Evolutionary conservation across 441 rosid genomes (phyloP), one percentile per base, ranked within the genome.

Genomic region (Codiaeum variegatum): DNA sequence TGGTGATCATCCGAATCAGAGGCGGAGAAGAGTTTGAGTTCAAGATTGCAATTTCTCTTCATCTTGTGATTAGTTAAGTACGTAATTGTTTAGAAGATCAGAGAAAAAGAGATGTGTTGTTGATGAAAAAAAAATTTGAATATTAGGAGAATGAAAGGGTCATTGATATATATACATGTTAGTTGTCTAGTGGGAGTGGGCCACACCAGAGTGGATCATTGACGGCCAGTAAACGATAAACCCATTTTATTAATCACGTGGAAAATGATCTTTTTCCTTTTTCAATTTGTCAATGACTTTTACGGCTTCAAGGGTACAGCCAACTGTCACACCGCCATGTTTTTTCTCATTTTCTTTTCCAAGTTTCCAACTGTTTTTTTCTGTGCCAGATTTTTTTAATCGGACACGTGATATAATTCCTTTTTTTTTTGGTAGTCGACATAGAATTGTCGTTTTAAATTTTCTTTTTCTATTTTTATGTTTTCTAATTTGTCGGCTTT

Each of bases 21-120:
- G 31, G 38, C 5, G n/a, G 80, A 62, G 10, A 54, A 62, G 36
- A 76, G 80, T 21, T 77, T 62, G 75, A 76, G 83, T 24, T 80
- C 80, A 21, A 73, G 69, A 61, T 70, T 76, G 67, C 80, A 73
- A 73, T 54, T 47, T 18, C 61, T 75, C 36, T 24, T 68, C 60
- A 55, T 55, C 12, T 21, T 55, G 10, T n/a, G 11, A 47, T 15
- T 3, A 47, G 52, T 7, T 4, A 52, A n/a, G n/a, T n/a, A n/a
- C n/a, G 24, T 19, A 26, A 47, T 47, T 47, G 16, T 47, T 47
- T 5, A 13, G 52, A 47, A 13, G 6, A 47, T 47, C 52, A 47
- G 52, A 47, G 52, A 6, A n/a, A 52, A n/a, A 52, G 26, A 52
- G 5, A 52, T 52, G 24, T 6, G 21, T n/a, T 6, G 21, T n/a